Percentiles rank a stretch among this genome's conserved stretches.
These are phyloP conservation scores for Termitomyces eurrhizus DNA, from an alignment of 768 basidiomycete genomes.

Conservation along the genomic window DNA sequence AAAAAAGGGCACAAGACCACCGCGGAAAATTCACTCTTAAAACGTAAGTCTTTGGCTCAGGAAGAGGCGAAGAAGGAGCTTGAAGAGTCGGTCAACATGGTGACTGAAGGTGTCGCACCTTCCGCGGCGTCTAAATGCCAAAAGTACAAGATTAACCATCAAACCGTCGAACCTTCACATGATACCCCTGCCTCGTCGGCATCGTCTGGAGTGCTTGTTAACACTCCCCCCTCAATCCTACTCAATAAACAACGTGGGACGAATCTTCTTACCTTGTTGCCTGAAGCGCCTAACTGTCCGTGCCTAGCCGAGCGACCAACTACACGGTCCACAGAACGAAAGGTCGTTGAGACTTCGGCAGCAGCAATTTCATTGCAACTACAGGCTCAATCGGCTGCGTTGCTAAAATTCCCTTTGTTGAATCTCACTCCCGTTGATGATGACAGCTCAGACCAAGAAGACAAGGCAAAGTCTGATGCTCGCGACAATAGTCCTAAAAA, in stretches of 20 bases:
- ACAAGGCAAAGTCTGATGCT: slow-evolving; percentile 8
- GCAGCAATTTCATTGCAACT: slow-evolving; percentile 6
- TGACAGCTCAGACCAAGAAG: slow-evolving; percentile 29
- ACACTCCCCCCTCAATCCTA: neutral
- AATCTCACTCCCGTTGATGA: slow-evolving; percentile 47
- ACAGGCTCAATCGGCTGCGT: slow-evolving; percentile 17
- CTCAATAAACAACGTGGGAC: neutral
- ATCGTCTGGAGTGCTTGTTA: neutral
- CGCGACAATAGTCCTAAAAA: slow-evolving; percentile 37
- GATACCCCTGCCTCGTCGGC: neutral
- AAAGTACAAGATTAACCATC: slow-evolving; percentile 6
- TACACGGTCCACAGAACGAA: slow-evolving; percentile 5
- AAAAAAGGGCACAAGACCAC: slow-evolving; percentile 24
- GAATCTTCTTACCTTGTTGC: neutral
- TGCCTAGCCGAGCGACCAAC: neutral
- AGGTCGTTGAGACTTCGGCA: slow-evolving; percentile 15
- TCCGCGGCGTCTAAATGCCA: slow-evolving; percentile 3
- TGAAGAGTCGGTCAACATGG: slow-evolving; percentile 1
- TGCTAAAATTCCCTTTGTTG: slow-evolving; percentile 41
- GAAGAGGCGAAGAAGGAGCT: slow-evolving; percentile 3
- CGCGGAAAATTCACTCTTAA: neutral
- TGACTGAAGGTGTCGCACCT: slow-evolving; percentile 2
- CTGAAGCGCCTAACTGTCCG: neutral
- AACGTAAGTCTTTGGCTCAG: neutral
- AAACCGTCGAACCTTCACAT: neutral